Percentiles rank a stretch among this genome's conserved stretches.
These are phyloP conservation scores for Pseudopyricularia cyperi DNA, from an alignment of 2,329 filamentous ascomycete species.

Conservation along the genomic window DNA sequence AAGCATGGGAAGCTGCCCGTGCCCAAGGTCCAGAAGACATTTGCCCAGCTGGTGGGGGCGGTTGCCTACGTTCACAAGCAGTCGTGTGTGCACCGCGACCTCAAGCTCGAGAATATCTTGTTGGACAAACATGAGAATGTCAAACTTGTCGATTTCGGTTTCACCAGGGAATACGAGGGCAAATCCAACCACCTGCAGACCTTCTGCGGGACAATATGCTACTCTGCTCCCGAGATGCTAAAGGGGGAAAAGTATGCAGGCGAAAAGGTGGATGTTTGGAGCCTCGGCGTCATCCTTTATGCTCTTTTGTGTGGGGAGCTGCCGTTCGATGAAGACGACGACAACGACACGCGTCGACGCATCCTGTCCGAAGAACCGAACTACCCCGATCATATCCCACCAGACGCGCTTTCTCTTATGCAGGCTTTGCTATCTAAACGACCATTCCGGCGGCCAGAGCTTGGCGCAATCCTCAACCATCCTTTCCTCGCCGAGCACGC, in stretches of 20 bases:
- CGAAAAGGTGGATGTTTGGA: conserved; percentile 97
- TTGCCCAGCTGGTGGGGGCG: conserved; percentile 87
- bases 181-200: conserved; percentile 91
- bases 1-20: conserved; percentile 72
- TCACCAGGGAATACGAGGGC: conserved; percentile 93
- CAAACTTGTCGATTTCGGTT: conserved; percentile 95
- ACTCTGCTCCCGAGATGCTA: conserved; percentile 96
- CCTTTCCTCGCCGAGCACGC: conserved; percentile 82
- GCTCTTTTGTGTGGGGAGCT: conserved; percentile 73
- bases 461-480: conserved; percentile 77
- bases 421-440: conserved; percentile 79
- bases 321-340: conserved; percentile 93
- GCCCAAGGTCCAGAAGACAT: conserved; percentile 86
- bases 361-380: conserved; percentile 79
- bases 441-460: conserved; percentile 65
- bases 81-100: conserved; percentile 88
- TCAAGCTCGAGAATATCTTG: conserved; percentile 94
- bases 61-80: conserved; percentile 92
- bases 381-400: conserved; percentile 68
- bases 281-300: conserved; percentile 73
- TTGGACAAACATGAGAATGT: conserved; percentile 96
- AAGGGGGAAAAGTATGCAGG: conserved; percentile 97
- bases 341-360: conserved; percentile 69
- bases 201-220: conserved; percentile 95
- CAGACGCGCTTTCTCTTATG: conserved; percentile 66